phyloP scores from a whole-genome alignment of 2,329 filamentous ascomycete genomes.

The Rosellinia necatrix region DNA sequence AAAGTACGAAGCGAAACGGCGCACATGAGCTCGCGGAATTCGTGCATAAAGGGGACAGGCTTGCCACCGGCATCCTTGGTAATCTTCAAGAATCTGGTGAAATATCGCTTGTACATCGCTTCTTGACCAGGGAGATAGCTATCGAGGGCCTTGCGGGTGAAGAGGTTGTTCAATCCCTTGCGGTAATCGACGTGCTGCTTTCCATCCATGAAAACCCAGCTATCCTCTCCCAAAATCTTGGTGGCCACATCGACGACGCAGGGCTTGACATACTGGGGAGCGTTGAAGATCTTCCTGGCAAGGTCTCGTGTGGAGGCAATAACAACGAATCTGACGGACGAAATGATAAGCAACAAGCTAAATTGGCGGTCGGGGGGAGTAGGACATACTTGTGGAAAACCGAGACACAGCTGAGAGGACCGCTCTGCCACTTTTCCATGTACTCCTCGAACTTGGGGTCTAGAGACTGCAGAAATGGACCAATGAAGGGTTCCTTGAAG shows the following conservation, averaged over 20 bases:
- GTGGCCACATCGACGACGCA: constrained; percentile 93
- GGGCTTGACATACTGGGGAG: constrained; percentile 87
- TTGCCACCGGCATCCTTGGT: constrained; percentile 74
- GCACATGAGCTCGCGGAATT: constrained; percentile 93
- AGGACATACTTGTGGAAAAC: constrained; percentile 92
- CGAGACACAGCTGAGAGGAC: constrained; percentile 91
- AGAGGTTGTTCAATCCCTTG: constrained; percentile 92
- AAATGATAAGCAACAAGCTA: constrained; percentile 12
- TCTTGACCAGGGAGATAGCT: constrained; percentile 90
- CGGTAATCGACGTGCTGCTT: constrained; percentile 95
- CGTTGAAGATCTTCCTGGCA: constrained; percentile 96
- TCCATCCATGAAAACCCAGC: constrained; percentile 98
- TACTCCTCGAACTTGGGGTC: constrained; percentile 93
- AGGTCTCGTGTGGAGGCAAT: constrained; percentile 95
- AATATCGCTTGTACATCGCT: constrained; percentile 87
- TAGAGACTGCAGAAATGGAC: constrained; percentile 91
- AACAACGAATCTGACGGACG: constrained; percentile 77
- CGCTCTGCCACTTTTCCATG: constrained; percentile 89
- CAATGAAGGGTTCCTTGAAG: constrained; percentile 84
- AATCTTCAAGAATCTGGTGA: constrained; percentile 75
- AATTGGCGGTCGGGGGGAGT: background rate
- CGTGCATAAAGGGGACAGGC: constrained; percentile 84
- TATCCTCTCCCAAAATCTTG: constrained; percentile 88
- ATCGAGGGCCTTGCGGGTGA: constrained; percentile 87
- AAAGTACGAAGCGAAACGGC: constrained; percentile 97